Evolutionary conservation across 2,329 filamentous ascomycete genomes (phyloP), one percentile per base, ranked within the genome.

Genomic region (Colletotrichum filicis): DNA sequence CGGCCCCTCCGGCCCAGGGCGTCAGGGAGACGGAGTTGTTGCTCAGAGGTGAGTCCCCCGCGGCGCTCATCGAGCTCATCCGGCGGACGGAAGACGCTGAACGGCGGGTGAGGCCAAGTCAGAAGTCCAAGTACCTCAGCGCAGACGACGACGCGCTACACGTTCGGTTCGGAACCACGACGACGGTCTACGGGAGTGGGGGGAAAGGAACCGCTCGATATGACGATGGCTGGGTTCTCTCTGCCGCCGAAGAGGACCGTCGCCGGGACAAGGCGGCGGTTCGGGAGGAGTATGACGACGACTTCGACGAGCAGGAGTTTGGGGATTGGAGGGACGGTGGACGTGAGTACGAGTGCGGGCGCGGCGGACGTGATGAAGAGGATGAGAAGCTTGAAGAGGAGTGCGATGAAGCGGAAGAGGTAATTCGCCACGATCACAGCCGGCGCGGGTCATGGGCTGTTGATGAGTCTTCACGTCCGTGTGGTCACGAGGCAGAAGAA

Each of bases 11-110:
- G 30, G 9, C 60, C n/a, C 30, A 55, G 8, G 60, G 67, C 8
- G 35, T 53, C n/a, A 28, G 35, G 37, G 61, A 65, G 35, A 57
- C 62, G 11, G 22, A 64, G 35, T 22, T 61, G 19, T 52, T 63
- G n/a, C 28, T 59, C 22, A n/a, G 28, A 57, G 67, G 67, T 52
- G 60, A 70, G 53, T 58, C 60, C 37, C 19, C 26, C 26, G 12
- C 12, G 22, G 37, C 53, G 22, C 60, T 70, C 5, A 5, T 28
- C 53, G 26, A n/a, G 37, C 52, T 70, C 12, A 46, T n/a, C 37
- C 30, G 14, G 32, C 26, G 30, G n/a, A 53, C 49, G 30, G 32
- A 52, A 42, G 52, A 35, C 14, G 30, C 59, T 65, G 32, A 65
- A 56, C 32, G 52, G 7, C 22, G 52, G 24, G 19, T 49, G 24